A percentile compares a stretch with the other conserved stretches of the same genome.
Conservation (phyloP, 225 moss, liverwort and hornwort genomes). For the Bryoerythrophyllum caledonicum region DNA sequence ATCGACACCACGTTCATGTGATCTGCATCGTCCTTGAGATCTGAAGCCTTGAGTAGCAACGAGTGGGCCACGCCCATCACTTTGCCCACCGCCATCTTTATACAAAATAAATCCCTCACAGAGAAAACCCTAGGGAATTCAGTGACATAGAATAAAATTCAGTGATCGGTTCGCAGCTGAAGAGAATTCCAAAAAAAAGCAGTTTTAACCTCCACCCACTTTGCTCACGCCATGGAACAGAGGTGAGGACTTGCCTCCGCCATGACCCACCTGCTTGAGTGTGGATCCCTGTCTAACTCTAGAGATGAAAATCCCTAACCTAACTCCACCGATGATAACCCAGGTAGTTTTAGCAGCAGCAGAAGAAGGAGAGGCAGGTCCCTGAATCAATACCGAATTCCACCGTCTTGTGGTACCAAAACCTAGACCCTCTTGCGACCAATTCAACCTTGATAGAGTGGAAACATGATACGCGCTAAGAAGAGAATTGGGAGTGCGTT, state of each 20-base stretch:
- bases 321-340: too few species aligned
- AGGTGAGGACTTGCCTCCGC: background rate
- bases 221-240: constrained; percentile 10
- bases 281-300: too few species aligned
- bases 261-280: background rate
- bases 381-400: too few species aligned
- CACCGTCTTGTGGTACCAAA: too few species aligned
- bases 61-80: constrained; percentile 33
- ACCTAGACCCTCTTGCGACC: too few species aligned
- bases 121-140: background rate
- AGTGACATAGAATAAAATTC: background rate
- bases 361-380: too few species aligned
- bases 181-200: background rate
- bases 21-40: constrained; percentile 46
- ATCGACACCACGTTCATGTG: constrained; percentile 81
- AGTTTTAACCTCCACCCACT: background rate
- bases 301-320: too few species aligned
- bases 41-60: constrained; percentile 26
- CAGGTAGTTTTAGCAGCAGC: too few species aligned
- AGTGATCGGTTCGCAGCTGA: background rate
- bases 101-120: background rate
- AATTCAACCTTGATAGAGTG: too few species aligned
- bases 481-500: too few species aligned
- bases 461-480: too few species aligned
- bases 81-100: constrained; percentile 31